phyloP scores from a whole-genome alignment of 352 stramenopile species.

The Phytopythium litorale region DNA sequence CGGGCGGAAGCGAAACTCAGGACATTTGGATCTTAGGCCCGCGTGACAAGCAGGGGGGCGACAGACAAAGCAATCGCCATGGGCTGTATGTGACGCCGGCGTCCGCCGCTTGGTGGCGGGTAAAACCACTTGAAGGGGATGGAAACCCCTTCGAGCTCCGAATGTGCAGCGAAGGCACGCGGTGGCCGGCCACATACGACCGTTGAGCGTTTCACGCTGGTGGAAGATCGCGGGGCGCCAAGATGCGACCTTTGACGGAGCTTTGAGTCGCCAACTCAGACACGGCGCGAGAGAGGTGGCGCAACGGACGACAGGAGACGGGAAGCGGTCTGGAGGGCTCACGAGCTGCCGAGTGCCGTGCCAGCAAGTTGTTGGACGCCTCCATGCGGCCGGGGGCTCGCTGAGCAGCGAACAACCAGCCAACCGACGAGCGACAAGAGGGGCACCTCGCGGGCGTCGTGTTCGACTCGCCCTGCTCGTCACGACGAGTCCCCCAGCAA shows the following conservation, averaged over 20 bases:
- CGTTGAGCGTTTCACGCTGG: not conserved
- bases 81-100: not conserved
- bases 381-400: too few species aligned
- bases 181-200: not conserved
- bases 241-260: not conserved
- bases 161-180: not conserved
- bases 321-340: too few species aligned
- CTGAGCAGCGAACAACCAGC: too few species aligned
- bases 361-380: too few species aligned
- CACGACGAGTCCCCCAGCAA: slow-evolving; percentile 28
- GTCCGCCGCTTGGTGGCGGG: not conserved
- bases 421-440: too few species aligned
- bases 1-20: not conserved
- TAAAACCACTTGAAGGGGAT: not conserved
- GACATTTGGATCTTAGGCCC: not conserved
- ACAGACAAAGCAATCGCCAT: not conserved
- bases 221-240: not conserved
- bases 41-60: not conserved
- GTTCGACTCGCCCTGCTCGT: not conserved
- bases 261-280: not conserved
- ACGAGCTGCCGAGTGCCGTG: too few species aligned
- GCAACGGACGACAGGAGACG: too few species aligned
- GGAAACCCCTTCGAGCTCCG: not conserved
- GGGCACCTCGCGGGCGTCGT: too few species aligned
- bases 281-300: too few species aligned